These are phyloP conservation scores for Phytophthora crassamura DNA, from an alignment of 352 stramenopile genomes.

Conservation along the genomic window DNA sequence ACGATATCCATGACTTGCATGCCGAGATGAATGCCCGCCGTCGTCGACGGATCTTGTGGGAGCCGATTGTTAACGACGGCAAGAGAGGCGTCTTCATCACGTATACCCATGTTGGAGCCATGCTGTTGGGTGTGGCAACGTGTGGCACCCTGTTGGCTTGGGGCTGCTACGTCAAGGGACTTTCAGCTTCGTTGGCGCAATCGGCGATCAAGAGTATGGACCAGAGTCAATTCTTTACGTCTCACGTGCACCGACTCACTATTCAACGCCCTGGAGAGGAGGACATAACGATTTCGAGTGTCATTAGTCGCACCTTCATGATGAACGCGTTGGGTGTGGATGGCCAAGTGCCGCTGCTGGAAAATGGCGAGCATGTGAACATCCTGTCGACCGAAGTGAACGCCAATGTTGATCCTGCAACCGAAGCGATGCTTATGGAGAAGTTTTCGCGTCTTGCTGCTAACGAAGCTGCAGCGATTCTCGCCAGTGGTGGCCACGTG, in stretches of 20 bases:
- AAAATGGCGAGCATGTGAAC: constrained; percentile 49
- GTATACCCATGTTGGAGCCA: constrained; percentile 74
- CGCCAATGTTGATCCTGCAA: constrained; percentile 45
- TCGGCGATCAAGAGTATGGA: constrained; percentile 72
- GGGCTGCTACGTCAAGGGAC: constrained; percentile 77
- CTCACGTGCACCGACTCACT: constrained; percentile 71
- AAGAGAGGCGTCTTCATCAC: constrained; percentile 85
- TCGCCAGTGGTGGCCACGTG: constrained; percentile 38
- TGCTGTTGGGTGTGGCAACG: constrained; percentile 54
- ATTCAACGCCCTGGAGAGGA: constrained; percentile 73
- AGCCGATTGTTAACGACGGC: constrained; percentile 76
- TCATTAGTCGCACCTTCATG: constrained; percentile 68
- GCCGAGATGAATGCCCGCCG: constrained; percentile 27
- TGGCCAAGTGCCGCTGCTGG: constrained; percentile 45
- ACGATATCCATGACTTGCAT: constrained; percentile 38
- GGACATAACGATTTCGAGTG: constrained; percentile 80
- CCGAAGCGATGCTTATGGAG: constrained; percentile 65
- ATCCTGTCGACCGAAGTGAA: constrained; percentile 40
- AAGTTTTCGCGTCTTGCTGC: constrained; percentile 71
- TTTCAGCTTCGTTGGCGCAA: constrained; percentile 71
- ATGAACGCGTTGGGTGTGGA: constrained; percentile 51
- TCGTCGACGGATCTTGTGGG: constrained; percentile 61
- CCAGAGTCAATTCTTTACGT: constrained; percentile 66
- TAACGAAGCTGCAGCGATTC: constrained; percentile 51
- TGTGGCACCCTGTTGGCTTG: constrained; percentile 66